Percentiles rank a stretch among this genome's conserved stretches.
phyloP scores from a whole-genome alignment of 805 yeast species.

The Myxozyma monticola region DNA sequence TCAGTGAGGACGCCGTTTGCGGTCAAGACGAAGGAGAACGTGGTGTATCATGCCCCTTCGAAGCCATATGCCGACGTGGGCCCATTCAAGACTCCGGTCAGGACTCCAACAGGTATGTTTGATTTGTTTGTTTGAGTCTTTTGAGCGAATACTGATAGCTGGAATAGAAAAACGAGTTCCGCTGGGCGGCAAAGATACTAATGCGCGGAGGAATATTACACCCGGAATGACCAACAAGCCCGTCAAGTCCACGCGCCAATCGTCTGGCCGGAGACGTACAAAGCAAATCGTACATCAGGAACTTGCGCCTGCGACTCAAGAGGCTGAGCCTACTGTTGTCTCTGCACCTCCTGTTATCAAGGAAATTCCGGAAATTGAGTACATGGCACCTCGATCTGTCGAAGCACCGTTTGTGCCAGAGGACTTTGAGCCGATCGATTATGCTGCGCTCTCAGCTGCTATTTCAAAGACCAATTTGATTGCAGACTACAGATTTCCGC shows the following conservation, averaged over 20 bases:
- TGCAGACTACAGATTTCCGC: constrained; percentile 12
- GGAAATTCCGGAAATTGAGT: constrained; percentile 27
- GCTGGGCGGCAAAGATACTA: constrained; percentile 33
- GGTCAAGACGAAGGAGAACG: constrained; percentile 21
- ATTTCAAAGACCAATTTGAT: constrained; percentile 3
- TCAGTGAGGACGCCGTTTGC: constrained; percentile 18
- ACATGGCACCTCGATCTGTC: constrained; percentile 27
- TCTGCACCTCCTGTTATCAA: constrained; percentile 1
- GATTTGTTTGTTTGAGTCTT: not conserved
- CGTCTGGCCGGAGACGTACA: constrained; percentile 3
- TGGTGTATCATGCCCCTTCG: not conserved
- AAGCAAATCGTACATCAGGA: constrained; percentile 6
- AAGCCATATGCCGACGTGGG: not conserved
- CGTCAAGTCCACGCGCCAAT: not conserved
- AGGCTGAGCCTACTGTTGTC: constrained; percentile 21
- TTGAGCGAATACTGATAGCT: too few relatives aligned
- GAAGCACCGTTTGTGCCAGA: constrained; percentile 26
- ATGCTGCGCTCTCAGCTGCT: constrained; percentile 2
- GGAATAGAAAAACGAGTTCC: constrained; percentile 26
- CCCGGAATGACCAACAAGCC: not conserved
- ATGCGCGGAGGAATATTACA: constrained; percentile 9
- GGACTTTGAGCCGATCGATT: constrained; percentile 26
- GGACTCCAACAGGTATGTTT: constrained; percentile 24
- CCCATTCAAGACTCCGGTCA: constrained; percentile 12
- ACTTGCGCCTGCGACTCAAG: constrained; percentile 23